Base-by-base conservation (phyloP, 208 protist genomes). In the Acanthamoeba triangularis region DNA sequence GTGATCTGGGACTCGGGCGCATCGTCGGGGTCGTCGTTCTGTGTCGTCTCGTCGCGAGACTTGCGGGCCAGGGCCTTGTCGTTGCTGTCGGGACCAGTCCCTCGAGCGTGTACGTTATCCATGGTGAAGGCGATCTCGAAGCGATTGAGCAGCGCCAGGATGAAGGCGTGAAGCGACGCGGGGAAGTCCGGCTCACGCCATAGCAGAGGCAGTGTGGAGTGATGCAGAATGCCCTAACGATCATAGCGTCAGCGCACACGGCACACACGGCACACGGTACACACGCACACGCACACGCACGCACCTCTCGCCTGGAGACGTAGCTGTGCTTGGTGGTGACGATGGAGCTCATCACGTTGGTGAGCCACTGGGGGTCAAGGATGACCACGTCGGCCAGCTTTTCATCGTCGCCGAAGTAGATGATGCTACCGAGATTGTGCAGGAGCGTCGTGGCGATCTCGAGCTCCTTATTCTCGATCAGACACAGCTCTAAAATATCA, bases 71-170 rank as follows among this genome's bases (percentile, higher is more conserved):
- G 5, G 41, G 41, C 41, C 41, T 47, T 47, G 41, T 47, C 41
- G 41, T 47, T 10, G 41, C 41, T 47, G 41, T 47, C 18, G 33
- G 76, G 3, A 11, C 8, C 25, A 41, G 11, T 23, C 11, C 80
- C 7, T 61, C 41, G 37, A 35, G 14, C 44, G 47, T 25, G 28
- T 28, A 52, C 74, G 41, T 90, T 90, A 20, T 90, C 20, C 82
- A 90, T 67, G 82, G 56, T 90, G 82, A 90, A 90, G 37, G 52
- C 47, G 3, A 90, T 90, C 82, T 90, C 82, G 82, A 90, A 90
- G 0, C 56, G 82, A 33, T 69, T 59, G 82, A 90, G 82, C n/a
- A 90, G 33, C 18, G 82, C 47, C 52, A 90, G 49, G 13, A 90
- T 56, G 54, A 90, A 90, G 56, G n/a, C 52, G 54, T 90, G 82